Conservation (phyloP, 148 eudicot species). For the Selenicereus undatus region DNA sequence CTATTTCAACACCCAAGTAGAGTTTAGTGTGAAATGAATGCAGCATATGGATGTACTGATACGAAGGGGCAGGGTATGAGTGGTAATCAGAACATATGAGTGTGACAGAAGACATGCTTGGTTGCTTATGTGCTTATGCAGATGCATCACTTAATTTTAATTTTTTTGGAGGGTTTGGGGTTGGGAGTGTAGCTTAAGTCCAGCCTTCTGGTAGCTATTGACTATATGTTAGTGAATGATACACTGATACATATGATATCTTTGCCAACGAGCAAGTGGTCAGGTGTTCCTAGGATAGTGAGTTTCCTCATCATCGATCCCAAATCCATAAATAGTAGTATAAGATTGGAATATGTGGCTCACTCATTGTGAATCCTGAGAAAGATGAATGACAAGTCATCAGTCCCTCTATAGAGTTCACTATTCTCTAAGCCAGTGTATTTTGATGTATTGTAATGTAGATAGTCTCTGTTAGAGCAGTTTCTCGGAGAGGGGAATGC, state of each 20-base stretch:
- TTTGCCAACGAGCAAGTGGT: neutral
- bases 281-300: neutral
- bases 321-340: neutral
- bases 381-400: no score
- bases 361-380: neutral
- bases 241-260: neutral
- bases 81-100: neutral
- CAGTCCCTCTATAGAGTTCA: no score
- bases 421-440: no score
- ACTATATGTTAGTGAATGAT: neutral
- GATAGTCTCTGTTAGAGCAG: neutral
- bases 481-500: neutral
- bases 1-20: neutral
- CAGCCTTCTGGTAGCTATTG: neutral
- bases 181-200: neutral
- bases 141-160: neutral
- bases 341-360: no score
- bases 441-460: no score
- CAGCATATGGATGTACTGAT: neutral
- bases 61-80: neutral
- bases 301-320: neutral
- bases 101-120: neutral
- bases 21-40: neutral
- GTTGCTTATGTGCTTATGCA: neutral
- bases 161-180: neutral